Evolutionary conservation across 768 basidiomycete genomes (phyloP), one percentile per base, ranked within the genome.

Genomic region (Hygrocybe coccinea): DNA sequence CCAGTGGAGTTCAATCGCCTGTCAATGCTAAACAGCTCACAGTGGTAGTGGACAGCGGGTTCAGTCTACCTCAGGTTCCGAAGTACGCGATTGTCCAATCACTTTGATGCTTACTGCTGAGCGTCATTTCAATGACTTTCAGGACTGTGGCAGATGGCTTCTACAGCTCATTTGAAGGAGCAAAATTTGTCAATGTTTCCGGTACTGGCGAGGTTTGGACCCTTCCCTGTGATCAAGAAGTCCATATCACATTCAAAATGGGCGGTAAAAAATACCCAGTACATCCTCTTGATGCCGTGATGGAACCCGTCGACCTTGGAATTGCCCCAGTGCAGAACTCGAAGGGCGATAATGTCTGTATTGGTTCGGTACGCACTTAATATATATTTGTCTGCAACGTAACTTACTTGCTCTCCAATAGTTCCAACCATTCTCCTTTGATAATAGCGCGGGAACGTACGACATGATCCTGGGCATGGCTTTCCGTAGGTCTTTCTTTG

Each of bases 391-490:
- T 11, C 29, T 21, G 3, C 6, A 12, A 11, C 2, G 17, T n/a
- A 3, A 5, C 14, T 49, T 15, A 56, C 51, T 35, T 50, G 19
- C 51, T 50, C 21, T 55, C 15, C 22, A 21, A 15, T 43, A 87
- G 86, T 89, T 88, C 71, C 87, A 89, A 60, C 86, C 87, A 5
- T 79, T 82, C 41, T 77, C 79, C 7, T 80, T 77, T 46, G 72
- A 78, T 48, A 65, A 57, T 6, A 62, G n/a, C n/a, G n/a, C 60
- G 51, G 72, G 77, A 25, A 74, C 67, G 25, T 88, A 76, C 58
- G 86, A 88, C 62, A 77, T 85, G 65, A 78, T 89, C 44, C 73
- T 89, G 44, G 87, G 87, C 54, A 88, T 88, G 84, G 76, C 80
- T 8, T 88, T 87, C 71, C 67, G 85, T 85, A 60, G 62, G 83